These are phyloP conservation scores for Persicaria maculosa DNA, from an alignment of 148 eudicot genomes.

Conservation along the genomic window DNA sequence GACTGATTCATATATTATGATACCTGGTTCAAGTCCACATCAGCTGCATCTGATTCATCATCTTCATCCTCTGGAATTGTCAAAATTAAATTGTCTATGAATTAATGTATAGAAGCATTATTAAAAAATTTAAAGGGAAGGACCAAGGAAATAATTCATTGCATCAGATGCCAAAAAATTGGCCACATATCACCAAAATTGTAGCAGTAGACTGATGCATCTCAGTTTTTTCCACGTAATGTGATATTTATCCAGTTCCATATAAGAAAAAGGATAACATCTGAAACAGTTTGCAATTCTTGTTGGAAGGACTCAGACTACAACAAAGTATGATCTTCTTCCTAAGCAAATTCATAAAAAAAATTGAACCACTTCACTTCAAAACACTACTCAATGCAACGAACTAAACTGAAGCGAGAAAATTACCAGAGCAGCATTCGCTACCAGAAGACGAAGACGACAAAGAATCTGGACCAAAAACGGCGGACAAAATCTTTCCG, in stretches of 20 bases:
- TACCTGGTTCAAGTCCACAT: conserved; percentile 8
- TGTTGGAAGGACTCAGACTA: background rate
- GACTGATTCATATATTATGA: conserved; percentile 2
- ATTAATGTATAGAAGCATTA: background rate
- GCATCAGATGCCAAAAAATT: background rate
- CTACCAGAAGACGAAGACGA: conserved; percentile 31
- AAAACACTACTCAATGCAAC: background rate
- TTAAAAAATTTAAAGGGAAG: background rate
- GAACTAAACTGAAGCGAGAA: background rate
- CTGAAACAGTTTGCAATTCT: background rate
- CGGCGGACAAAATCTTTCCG: conserved; percentile 43
- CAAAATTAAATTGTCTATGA: background rate
- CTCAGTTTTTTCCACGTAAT: background rate
- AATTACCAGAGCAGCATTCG: conserved; percentile 25
- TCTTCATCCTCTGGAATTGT: background rate
- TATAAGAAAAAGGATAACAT: background rate
- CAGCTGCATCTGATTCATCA: background rate
- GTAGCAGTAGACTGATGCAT: background rate
- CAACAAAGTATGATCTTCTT: background rate
- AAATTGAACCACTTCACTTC: background rate
- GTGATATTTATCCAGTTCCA: background rate
- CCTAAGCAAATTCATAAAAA: background rate
- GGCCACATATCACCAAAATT: background rate
- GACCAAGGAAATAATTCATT: background rate
- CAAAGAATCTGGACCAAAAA: conserved; percentile 32